Conservation (phyloP, 139 green algal genomes). For the Zygnema cylindricum region DNA sequence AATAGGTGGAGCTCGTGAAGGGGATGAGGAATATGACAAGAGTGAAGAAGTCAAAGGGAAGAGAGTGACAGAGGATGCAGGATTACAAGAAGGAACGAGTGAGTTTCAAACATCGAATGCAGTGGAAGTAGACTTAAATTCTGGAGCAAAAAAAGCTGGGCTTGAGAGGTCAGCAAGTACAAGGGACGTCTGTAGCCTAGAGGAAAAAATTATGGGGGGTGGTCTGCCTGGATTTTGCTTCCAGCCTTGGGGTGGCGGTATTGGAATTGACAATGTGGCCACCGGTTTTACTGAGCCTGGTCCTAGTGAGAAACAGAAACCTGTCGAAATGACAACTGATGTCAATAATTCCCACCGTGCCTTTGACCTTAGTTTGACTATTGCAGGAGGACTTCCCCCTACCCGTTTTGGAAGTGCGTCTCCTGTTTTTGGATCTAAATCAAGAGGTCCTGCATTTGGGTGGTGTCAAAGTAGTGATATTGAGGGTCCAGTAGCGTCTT, state of each 20-base stretch:
- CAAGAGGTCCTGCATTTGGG: neutral
- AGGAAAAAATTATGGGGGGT: neutral
- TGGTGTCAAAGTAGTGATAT: neutral
- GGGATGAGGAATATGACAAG: neutral
- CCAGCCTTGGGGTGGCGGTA: neutral
- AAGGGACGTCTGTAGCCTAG: neutral
- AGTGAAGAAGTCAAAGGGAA: neutral
- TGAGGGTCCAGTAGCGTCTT: neutral
- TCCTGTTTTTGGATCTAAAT: neutral
- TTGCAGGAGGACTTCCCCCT: neutral
- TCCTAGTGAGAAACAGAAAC: too few relatives aligned
- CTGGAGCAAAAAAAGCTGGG: neutral
- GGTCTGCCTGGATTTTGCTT: neutral
- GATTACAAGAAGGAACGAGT: neutral
- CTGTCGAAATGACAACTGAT: too few relatives aligned
- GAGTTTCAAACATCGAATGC: neutral
- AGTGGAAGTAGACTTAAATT: neutral
- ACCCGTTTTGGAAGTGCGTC: neutral
- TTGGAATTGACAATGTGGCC: neutral
- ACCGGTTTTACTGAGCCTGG: too few relatives aligned
- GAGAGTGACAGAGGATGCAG: neutral
- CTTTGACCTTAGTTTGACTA: slow-evolving; percentile 5
- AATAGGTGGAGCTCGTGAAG: neutral
- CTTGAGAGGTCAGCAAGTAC: neutral
- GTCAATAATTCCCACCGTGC: too few relatives aligned